Evolutionary conservation across 192 early-diverging fungal genomes (phyloP), one percentile per base, ranked within the genome.

Genomic region (Coemansia sp.): DNA sequence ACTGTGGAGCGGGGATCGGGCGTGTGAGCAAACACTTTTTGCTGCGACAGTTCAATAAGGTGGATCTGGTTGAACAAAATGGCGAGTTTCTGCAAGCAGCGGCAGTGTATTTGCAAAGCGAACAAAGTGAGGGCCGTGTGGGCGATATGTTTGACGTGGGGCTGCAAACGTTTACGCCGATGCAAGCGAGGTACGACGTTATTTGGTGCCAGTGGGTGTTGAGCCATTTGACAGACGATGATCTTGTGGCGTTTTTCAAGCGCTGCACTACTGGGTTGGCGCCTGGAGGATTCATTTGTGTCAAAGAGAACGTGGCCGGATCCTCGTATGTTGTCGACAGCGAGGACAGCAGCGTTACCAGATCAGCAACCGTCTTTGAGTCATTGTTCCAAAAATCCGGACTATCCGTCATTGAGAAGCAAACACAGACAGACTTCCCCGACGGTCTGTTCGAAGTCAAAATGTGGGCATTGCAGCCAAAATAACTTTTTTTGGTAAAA

Each of bases 171-270:
- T 96, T 95, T 65, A 69, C 63, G 14, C 90, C 91, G 0, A 82
- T 86, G 27, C 61, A 80, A 19, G 80, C 74, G 1, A 80, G 86
- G 17, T 98, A 97, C 77, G 93, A 96, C 62, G 76, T 94, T n/a
- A 93, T 98, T 35, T 98, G 96, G 96, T 94, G 90, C 69, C 96
- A 98, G 77, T 98, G 96, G 96, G 94, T 97, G 1, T 76, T 98
- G 22, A 89, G 91, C 22, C 94, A 98, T 77, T 83, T 98, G 62
- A 96, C 89, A 3, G 92, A 98, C 67, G 89, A 90, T 19, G 91
- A 98, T 68, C 71, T 98, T 39, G 79, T 93, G 5, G 77, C 82
- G 0, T 97, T 96, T 69, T 93, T 98, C 49, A 59, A 84, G 60
- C 67, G 92, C 25, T 94, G 93, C 67, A 88, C 86, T 11, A 60